phyloP scores from a whole-genome alignment of 192 early-diverging fungal species.

The Coemansia sp. region DNA sequence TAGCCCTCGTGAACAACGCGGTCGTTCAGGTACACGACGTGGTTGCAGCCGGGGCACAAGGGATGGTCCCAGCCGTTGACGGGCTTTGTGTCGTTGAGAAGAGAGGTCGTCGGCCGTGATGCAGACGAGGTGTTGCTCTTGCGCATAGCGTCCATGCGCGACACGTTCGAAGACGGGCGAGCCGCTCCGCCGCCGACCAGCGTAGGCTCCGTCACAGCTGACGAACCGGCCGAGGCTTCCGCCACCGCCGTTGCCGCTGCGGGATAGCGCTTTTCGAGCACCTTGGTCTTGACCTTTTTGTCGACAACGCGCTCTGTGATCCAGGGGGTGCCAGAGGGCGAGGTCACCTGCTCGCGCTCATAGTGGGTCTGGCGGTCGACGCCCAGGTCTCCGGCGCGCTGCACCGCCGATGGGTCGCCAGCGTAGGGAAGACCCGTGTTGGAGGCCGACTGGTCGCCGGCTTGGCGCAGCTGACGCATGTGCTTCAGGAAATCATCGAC shows the following conservation, averaged over 20 bases:
- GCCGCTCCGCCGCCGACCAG: slow-evolving; percentile 39
- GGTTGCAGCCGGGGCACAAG: slow-evolving; percentile 45
- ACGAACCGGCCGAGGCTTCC: background rate
- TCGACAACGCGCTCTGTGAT: slow-evolving; percentile 53
- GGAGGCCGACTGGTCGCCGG: slow-evolving; percentile 2
- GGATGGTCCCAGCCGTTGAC: slow-evolving; percentile 56
- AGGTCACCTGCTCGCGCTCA: slow-evolving; percentile 50
- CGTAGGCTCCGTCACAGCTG: slow-evolving; percentile 11
- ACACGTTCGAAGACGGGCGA: slow-evolving; percentile 3
- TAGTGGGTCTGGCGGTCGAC: slow-evolving; percentile 53
- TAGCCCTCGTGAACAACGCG: slow-evolving; percentile 52
- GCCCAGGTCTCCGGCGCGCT: slow-evolving; percentile 41
- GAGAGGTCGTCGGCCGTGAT: slow-evolving; percentile 43
- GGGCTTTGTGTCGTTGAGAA: slow-evolving; percentile 46
- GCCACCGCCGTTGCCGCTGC: slow-evolving; percentile 1
- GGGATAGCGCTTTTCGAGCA: slow-evolving; percentile 53
- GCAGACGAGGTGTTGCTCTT: slow-evolving; percentile 25
- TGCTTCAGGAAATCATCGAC: slow-evolving; percentile 54
- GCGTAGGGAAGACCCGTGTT: background rate
- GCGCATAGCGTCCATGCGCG: slow-evolving; percentile 15
- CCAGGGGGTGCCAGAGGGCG: slow-evolving; percentile 50
- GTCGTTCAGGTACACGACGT: slow-evolving; percentile 51
- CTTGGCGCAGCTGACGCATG: slow-evolving; percentile 48
- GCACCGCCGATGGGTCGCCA: slow-evolving; percentile 38
- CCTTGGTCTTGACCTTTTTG: slow-evolving; percentile 53